Percentiles rank a stretch among this genome's conserved stretches.
Conservation (phyloP, 2,329 filamentous ascomycete genomes). For the Claviceps quebecensis region DNA sequence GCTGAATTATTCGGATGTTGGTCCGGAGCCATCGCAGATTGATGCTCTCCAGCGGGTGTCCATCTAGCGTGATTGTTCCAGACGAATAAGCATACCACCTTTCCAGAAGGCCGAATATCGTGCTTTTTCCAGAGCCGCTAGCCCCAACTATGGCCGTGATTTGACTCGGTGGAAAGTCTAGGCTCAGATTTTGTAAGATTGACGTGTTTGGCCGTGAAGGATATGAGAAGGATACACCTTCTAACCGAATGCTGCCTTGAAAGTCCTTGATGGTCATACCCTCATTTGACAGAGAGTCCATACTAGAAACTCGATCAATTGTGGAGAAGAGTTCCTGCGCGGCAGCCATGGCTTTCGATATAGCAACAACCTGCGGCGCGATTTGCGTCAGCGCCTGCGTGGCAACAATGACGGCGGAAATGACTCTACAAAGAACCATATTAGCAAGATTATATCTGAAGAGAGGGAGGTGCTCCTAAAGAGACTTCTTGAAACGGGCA, state of each 20-base stretch:
- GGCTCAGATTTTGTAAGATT: neutral
- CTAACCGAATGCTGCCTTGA: slow-evolving; percentile 32
- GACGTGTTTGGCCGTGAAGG: slow-evolving; percentile 2
- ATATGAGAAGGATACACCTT: slow-evolving; percentile 31
- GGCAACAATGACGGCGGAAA: slow-evolving; percentile 33
- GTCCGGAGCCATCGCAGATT: slow-evolving; percentile 39
- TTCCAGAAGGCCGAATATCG: slow-evolving; percentile 41
- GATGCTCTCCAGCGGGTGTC: slow-evolving; percentile 26
- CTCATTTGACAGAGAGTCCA: slow-evolving; percentile 27
- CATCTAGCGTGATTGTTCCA: slow-evolving; percentile 31
- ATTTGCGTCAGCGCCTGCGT: slow-evolving; percentile 31
- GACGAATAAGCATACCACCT: slow-evolving; percentile 42
- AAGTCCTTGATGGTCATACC: slow-evolving; percentile 19
- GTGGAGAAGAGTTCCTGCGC: slow-evolving; percentile 32
- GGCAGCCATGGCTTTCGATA: slow-evolving; percentile 32
- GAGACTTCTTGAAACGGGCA: slow-evolving; percentile 14
- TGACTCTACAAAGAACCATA: slow-evolving; percentile 20
- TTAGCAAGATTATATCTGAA: neutral
- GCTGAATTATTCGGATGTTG: slow-evolving; percentile 38
- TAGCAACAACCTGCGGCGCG: slow-evolving; percentile 30
- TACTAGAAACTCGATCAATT: slow-evolving; percentile 29
- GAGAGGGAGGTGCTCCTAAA: neutral
- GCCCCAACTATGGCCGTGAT: slow-evolving; percentile 42
- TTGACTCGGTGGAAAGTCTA: slow-evolving; percentile 15
- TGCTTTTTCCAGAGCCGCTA: slow-evolving; percentile 46